Evolutionary conservation across 208 protist species (phyloP), one percentile per base, ranked within the genome.

Genomic region (Leishmania guyanensis): DNA sequence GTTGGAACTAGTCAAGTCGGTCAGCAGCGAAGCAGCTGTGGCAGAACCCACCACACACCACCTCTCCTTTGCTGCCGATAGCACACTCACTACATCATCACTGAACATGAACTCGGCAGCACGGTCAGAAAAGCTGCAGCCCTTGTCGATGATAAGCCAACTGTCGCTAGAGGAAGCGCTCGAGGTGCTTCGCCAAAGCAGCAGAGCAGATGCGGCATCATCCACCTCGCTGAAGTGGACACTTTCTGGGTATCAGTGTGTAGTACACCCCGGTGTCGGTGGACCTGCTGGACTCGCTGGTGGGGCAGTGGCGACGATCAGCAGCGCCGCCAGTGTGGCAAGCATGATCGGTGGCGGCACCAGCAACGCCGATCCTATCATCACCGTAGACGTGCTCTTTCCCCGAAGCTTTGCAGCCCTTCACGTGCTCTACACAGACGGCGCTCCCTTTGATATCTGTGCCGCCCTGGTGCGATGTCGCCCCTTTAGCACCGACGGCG

Each of bases 361-460:
- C 5, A 33, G 16, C 22, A 75, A 53, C 22, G 70, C 29, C 8
- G 82, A 82, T 36, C 66, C 78, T 6, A 71, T 29, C 10, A 64
- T 89, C 3, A 91, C 76, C 5, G 92, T 97, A 5, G 93, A 97
- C 17, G 83, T 93, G 8, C 83, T 94, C 62, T 94, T 92, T 79
- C 83, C 87, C 12, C 48, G 84, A 5, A 77, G 89, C 17, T 97
- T 95, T 75, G 86, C 82, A 0, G 90, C 89, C 1, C 81, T 97
- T 53, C 88, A 88, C 20, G 88, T 84, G 16, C 83, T 94, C 68
- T 89, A 89, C 68, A 92, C 85, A 10, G 81, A 88, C 39, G 85
- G 84, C 5, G 84, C 81, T 10, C 79, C 83, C 3, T 78, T 84
- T 9, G 73, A 87, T n/a, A 72, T 97, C 33, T 29, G 84, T 17